Evolutionary conservation across 2,329 filamentous ascomycete genomes (phyloP).

Genomic region (Nectriaceae sp.): DNA sequence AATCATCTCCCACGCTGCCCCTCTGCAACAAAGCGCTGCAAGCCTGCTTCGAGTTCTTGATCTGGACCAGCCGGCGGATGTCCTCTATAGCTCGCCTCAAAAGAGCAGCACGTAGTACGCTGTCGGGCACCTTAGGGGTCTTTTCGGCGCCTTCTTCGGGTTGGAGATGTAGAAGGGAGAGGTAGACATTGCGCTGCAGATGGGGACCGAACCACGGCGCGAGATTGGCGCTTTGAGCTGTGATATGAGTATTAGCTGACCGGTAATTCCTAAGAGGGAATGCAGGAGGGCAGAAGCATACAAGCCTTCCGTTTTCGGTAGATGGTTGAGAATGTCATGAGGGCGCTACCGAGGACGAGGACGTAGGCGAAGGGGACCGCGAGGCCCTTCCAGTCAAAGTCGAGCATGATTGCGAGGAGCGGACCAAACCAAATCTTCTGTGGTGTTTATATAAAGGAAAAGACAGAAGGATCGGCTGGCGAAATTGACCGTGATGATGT

Average conservation of each 20-base stretch:
- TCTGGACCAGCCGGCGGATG: constrained; percentile 86
- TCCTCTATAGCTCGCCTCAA: constrained; percentile 89
- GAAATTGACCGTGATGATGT: constrained; percentile 1
- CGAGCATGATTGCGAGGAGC: constrained; percentile 46
- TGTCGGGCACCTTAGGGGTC: constrained; percentile 72
- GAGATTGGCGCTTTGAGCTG: constrained; percentile 78
- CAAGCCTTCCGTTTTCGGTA: constrained; percentile 91
- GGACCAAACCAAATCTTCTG: constrained; percentile 1
- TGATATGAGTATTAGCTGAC: neutral
- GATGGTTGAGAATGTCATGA: constrained; percentile 88
- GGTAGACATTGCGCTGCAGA: constrained; percentile 90
- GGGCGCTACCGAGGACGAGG: constrained; percentile 79
- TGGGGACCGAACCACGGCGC: constrained; percentile 94
- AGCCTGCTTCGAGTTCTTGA: constrained; percentile 86
- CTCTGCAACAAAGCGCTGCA: constrained; percentile 81
- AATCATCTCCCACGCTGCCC: constrained; percentile 91
- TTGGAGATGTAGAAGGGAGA: constrained; percentile 83
- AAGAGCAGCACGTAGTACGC: constrained; percentile 83
- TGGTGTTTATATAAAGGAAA: constrained; percentile 11
- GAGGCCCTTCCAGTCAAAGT: constrained; percentile 80
- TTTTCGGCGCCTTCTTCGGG: constrained; percentile 66
- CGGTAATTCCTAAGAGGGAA: neutral
- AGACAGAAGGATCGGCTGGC: neutral
- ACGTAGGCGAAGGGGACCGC: constrained; percentile 88
- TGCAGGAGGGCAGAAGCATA: constrained; percentile 39